Conservation (phyloP, 1,139 yeast genomes). For the Hemisphaericaspora lyxosophila region DNA sequence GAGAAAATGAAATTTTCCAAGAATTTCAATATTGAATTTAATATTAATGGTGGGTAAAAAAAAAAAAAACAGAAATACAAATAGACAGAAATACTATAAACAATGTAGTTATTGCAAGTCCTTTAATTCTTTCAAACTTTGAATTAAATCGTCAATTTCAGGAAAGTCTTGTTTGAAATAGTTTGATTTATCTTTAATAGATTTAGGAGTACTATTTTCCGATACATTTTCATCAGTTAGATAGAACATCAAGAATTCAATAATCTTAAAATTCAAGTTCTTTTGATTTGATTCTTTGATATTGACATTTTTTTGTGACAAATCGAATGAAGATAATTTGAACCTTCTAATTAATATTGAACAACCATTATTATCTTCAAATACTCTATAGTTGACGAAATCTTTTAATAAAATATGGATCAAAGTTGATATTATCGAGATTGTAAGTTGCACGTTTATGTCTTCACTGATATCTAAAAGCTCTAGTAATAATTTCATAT, state of each 20-base stretch:
- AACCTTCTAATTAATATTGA: constrained; percentile 47
- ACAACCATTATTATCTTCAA: constrained; percentile 63
- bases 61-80: too few species aligned
- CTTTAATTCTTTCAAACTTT: constrained; percentile 38
- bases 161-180: constrained; percentile 49
- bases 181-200: constrained; percentile 54
- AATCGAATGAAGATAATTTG: constrained; percentile 19
- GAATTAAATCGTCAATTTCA: constrained; percentile 42
- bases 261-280: constrained; percentile 55
- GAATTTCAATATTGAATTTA: constrained; percentile 15
- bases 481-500: constrained; percentile 33
- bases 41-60: constrained; percentile 1
- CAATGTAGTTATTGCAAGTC: constrained; percentile 12
- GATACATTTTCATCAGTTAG: constrained; percentile 59
- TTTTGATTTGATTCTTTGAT: constrained; percentile 27
- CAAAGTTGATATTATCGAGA: constrained; percentile 54
- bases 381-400: constrained; percentile 55
- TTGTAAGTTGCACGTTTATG: constrained; percentile 23
- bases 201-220: constrained; percentile 21
- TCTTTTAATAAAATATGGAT: constrained; percentile 62
- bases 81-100: neutral
- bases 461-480: constrained; percentile 21
- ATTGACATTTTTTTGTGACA: constrained; percentile 11
- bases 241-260: constrained; percentile 73
- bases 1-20: constrained; percentile 13